Evolutionary conservation across 257 asterid genomes (phyloP).

Genomic region (Solanum corneliomulleri): DNA sequence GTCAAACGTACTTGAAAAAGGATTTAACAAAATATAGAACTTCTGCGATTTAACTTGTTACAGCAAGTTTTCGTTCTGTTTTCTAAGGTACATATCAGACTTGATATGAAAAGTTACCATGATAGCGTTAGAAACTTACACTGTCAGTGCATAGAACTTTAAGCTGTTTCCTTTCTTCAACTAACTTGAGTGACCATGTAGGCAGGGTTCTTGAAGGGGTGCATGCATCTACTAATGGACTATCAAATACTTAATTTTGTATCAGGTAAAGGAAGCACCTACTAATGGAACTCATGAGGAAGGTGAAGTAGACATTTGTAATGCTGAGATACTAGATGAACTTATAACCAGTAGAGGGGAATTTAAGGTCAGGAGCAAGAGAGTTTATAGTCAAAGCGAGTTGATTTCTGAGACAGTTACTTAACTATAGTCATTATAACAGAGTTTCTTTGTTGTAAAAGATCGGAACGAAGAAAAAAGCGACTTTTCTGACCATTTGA

Average conservation of each 20-base stretch:
- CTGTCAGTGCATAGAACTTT: neutral
- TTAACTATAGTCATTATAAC: neutral
- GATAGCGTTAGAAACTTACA: neutral
- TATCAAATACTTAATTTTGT: too few species aligned
- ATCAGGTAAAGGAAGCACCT: slow-evolving; percentile 1
- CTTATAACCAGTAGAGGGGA: slow-evolving; percentile 50
- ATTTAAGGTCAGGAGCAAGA: slow-evolving; percentile 25
- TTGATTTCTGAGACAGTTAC: neutral
- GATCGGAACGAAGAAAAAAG: neutral
- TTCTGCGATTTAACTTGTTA: neutral
- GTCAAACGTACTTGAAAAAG: neutral
- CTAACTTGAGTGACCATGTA: neutral
- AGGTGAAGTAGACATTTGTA: slow-evolving; percentile 12
- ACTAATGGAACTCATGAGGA: slow-evolving; percentile 1
- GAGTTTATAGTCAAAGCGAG: neutral
- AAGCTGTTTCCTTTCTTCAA: neutral
- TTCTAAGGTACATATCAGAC: neutral
- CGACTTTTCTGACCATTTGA: neutral
- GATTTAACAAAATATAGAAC: neutral
- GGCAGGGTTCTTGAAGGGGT: slow-evolving; percentile 30
- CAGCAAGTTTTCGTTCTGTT: neutral
- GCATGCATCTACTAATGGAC: too few species aligned
- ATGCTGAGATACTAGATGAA: slow-evolving; percentile 43
- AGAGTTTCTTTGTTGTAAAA: neutral
- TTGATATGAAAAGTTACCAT: neutral